Evolutionary conservation across 208 protist species (phyloP), one percentile per base, ranked within the genome.

Genomic region (Herpetomonas muscarum): DNA sequence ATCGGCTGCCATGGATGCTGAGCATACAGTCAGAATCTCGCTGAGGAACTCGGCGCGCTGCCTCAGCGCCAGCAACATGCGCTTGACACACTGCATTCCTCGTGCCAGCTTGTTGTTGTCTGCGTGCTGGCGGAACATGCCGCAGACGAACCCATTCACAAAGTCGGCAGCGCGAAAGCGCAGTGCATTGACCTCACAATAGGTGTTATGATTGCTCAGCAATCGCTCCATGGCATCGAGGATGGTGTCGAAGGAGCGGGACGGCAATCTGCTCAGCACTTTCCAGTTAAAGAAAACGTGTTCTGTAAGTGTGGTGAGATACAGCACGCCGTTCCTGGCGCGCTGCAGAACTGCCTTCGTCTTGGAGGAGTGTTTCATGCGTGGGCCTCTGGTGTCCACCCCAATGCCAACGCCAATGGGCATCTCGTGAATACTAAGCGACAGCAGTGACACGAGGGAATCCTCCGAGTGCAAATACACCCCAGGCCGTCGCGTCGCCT

Each of bases 221-320:
- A 85, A 44, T 48, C 64, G 48, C 58, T 49, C 61, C 34, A 90
- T 44, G 19, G 34, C 36, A 17, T 29, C 12, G 30, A 84, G 45
- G 10, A 85, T 22, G 2, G 26, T 26, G 13, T 29, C 21, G 47
- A 72, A 63, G 31, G 44, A 57, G n/a, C 47, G 50, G 41, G 62
- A 50, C 24, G 75, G 68, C 32, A 85, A 50, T 30, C 54, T 64
- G 15, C 42, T 44, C 31, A 82, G 64, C 26, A 85, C 31, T 19
- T 62, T 59, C 79, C 79, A 87, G 64, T 85, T 73, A 47, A 87
- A 80, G 29, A 90, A 70, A 26, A 90, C 51, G 58, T 75, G 61
- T 49, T 85, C 83, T 13, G 70, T 32, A 2, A 59, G 45, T 1
- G 55, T 24, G 12, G 59, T 74, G 74, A 5, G 49, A 41, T 64